Base-by-base conservation (phyloP, 192 early-diverging fungal species). In the Jimgerdemannia flammicorona region DNA sequence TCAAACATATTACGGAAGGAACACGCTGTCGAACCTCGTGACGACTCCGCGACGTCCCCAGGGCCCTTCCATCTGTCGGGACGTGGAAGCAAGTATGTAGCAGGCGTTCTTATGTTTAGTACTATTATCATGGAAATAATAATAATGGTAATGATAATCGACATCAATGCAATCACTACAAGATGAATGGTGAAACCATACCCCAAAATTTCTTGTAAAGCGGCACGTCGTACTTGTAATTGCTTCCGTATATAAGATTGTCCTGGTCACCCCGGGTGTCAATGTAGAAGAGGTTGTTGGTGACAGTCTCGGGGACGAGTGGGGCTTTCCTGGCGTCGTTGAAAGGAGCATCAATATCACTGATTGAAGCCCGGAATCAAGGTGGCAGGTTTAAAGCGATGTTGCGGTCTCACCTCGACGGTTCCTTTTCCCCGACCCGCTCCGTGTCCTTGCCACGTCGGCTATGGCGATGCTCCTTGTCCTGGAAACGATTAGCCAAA, bases 241-340 rank as follows among this genome's bases (percentile, higher is more conserved):
- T 40, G 4, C 74, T 75, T 4, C 81, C 84, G 73, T 83, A 86
- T 3, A 72, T 70, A 6, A 80, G 49, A 10, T 67, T 67, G 42
- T 80, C 70, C 3, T 20, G 20, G 40, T 86, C 84, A 20, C 84
- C 84, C 54, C 69, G 68, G 14, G 76, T 74, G 66, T 81, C 84
- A 29, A 86, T 70, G 59, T 43, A 74, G 44, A 70, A 77, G 3
- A 44, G 9, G 3, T 54, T 71, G 39, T 69, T 72, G 44, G 17
- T 69, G 20, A 49, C 42, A 8, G 66, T 49, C 44, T 44, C 63
- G n/a, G n/a, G 14, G 54, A 68, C 19, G 7, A 20, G 19, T 68
- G 19, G 67, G 18, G 1, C 9, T 18, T 20, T 68, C 19, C 67
- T 40, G 67, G 7, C 6, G 6, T 68, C 67, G 14, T 6, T 10